Percentiles rank a stretch among this genome's conserved stretches.
Evolutionary conservation across 106 monocot genomes (phyloP).

Genomic region (Triglochin maritima): DNA sequence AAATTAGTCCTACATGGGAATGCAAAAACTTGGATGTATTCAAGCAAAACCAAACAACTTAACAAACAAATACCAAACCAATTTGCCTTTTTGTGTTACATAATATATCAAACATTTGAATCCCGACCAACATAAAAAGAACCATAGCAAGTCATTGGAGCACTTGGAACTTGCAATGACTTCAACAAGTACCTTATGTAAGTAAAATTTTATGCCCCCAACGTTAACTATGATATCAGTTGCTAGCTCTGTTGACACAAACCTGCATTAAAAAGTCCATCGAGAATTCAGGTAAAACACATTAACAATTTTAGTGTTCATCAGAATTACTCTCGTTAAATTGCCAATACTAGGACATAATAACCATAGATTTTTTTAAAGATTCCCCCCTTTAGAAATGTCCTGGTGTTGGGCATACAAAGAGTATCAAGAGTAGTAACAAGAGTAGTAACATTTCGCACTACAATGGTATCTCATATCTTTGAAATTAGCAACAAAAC

Average conservation of each 20-base stretch:
- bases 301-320: not conserved
- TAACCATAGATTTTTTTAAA: not conserved
- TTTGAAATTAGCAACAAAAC: no score
- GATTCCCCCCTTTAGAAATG: no score
- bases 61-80: not conserved
- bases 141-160: not conserved
- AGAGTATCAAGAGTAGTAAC: no score
- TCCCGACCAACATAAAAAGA: not conserved
- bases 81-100: no score
- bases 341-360: not conserved
- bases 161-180: no score
- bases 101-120: not conserved
- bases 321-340: no score
- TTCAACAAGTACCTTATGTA: slow-evolving; percentile 70
- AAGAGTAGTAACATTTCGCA: no score
- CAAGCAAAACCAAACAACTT: not conserved
- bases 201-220: slow-evolving; percentile 58
- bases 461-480: no score
- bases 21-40: not conserved
- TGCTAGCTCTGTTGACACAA: slow-evolving; percentile 59
- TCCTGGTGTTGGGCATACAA: no score
- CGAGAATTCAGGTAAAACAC: not conserved
- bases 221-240: slow-evolving; percentile 59
- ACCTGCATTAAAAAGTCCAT: slow-evolving; percentile 25
- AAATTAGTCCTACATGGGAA: not conserved